Evolutionary conservation across 257 asterid species (phyloP).

Genomic region (Capsicum rhomboideum): DNA sequence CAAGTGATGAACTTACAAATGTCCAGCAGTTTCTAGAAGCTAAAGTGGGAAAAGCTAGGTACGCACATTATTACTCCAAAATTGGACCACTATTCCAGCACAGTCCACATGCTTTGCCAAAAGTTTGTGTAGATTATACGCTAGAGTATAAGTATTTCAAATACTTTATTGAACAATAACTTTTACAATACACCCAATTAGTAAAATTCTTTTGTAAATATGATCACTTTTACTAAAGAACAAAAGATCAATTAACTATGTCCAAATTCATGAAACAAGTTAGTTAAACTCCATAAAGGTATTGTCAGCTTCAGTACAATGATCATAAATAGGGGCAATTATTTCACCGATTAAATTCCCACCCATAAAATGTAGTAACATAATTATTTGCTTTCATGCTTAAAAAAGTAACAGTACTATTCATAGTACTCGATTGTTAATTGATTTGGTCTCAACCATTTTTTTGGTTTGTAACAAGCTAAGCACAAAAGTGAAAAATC

Average conservation of each 20-base stretch:
- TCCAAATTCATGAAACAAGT: neutral
- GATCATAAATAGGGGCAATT: neutral
- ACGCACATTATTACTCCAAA: neutral
- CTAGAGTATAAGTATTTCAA: too few species aligned
- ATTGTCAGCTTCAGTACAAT: neutral
- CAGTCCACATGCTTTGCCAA: too few species aligned
- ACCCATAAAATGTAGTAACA: neutral
- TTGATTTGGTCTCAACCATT: neutral
- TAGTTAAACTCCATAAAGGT: neutral
- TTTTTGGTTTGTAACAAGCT: neutral
- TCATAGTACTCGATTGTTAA: neutral
- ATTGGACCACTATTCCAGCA: neutral
- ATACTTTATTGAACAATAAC: neutral
- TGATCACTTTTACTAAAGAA: neutral
- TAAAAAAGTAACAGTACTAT: neutral
- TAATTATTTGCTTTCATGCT: neutral
- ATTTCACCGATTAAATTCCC: neutral
- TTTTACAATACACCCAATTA: neutral
- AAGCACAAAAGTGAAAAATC: neutral
- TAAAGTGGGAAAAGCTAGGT: neutral
- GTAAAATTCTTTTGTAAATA: neutral
- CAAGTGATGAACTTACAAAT: neutral
- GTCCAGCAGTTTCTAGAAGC: neutral
- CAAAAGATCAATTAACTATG: neutral
- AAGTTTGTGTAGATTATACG: too few species aligned